Percentiles rank a stretch among this genome's conserved stretches.
Evolutionary conservation across 2,329 filamentous ascomycete genomes (phyloP).

Genomic region (Aspergillus transmontanensis): DNA sequence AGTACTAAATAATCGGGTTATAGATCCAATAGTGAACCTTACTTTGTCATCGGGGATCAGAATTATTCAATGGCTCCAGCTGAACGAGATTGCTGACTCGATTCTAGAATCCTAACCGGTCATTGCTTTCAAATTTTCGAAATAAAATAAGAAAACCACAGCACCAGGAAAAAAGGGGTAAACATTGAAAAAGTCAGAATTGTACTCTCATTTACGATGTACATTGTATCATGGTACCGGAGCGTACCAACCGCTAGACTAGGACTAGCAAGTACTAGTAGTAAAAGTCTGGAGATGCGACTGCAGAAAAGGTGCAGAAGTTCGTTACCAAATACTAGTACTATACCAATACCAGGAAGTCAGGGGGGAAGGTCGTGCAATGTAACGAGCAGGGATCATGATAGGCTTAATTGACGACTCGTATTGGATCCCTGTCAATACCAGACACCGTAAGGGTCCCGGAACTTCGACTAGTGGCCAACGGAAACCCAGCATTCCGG

Average conservation of each 20-base stretch:
- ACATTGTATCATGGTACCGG: not conserved
- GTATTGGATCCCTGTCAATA: not conserved
- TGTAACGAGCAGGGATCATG: not conserved
- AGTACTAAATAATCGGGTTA: too few relatives aligned
- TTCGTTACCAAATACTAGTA: not conserved
- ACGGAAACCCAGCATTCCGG: not conserved
- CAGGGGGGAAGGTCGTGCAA: not conserved
- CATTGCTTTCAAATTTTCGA: not conserved
- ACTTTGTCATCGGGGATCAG: not conserved
- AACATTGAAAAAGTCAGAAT: not conserved
- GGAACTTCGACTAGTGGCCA: not conserved
- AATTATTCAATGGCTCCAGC: not conserved
- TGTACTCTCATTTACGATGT: slow-evolving; percentile 1
- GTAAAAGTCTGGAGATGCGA: too few relatives aligned
- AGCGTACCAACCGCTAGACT: not conserved
- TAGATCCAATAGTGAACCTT: not conserved
- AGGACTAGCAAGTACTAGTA: not conserved
- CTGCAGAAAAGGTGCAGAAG: too few relatives aligned
- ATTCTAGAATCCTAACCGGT: not conserved
- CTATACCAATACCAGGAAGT: not conserved
- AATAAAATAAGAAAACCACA: not conserved
- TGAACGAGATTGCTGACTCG: not conserved
- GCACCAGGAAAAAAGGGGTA: not conserved
- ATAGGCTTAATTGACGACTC: not conserved
- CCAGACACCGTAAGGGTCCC: not conserved